phyloP scores from a whole-genome alignment of 257 asterid species.

The Fraxinus anomala region DNA sequence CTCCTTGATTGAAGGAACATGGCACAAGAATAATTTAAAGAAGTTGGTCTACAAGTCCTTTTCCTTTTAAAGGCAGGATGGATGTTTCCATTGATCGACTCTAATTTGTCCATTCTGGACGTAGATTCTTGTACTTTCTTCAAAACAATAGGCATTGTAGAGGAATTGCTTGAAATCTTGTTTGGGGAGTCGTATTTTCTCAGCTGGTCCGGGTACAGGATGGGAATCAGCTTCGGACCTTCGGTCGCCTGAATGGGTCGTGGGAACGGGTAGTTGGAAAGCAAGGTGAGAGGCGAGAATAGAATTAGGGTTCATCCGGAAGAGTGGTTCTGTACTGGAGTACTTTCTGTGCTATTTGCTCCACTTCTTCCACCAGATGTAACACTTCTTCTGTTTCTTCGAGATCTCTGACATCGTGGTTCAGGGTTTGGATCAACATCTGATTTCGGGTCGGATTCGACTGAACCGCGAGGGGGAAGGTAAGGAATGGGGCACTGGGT shows the following conservation, averaged over 20 bases:
- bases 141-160: conserved; percentile 46
- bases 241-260: conserved; percentile 27
- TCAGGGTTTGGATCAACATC: conserved; percentile 32
- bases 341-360: conserved; percentile 52
- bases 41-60: conserved; percentile 34
- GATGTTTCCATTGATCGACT: conserved; percentile 43
- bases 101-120: conserved; percentile 57
- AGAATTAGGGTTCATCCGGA: conserved; percentile 50
- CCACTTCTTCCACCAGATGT: conserved; percentile 56
- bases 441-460: conserved; percentile 24
- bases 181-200: conserved; percentile 56
- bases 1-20: no score
- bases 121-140: conserved; percentile 71
- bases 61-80: conserved; percentile 73
- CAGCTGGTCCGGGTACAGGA: conserved; percentile 26
- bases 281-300: conserved; percentile 52
- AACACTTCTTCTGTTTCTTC: conserved; percentile 39
- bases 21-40: background rate
- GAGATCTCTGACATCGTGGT: conserved; percentile 39
- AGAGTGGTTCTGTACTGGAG: conserved; percentile 52
- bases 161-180: conserved; percentile 61
- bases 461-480: background rate
- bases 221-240: conserved; percentile 24
- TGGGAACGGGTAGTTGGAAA: conserved; percentile 48
- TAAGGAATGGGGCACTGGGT: conserved; percentile 32